phyloP scores from a whole-genome alignment of 768 basidiomycete genomes.

The Mycena polygramma region DNA sequence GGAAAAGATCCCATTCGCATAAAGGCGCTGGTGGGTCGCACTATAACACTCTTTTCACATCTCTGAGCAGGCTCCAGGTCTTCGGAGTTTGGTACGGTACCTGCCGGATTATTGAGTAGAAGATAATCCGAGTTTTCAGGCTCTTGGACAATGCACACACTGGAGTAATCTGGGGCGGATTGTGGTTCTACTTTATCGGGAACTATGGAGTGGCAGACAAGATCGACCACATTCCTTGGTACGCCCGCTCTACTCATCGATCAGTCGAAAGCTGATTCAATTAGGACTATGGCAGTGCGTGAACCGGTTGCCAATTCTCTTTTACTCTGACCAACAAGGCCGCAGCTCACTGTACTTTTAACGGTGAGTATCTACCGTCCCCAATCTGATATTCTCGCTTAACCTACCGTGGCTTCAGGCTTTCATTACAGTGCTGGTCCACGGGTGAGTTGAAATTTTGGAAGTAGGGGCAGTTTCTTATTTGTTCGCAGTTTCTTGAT shows the following conservation, averaged over 20 bases:
- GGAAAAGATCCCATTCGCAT: constrained; percentile 12
- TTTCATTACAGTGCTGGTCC: constrained; percentile 55
- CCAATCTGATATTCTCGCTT: not conserved
- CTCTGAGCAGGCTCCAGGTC: constrained; percentile 12
- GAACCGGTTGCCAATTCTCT: not conserved
- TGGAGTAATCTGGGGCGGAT: constrained; percentile 45
- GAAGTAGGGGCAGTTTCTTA: not conserved
- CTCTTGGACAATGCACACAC: constrained; percentile 49
- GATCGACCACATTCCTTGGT: constrained; percentile 49
- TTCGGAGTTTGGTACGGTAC: constrained; percentile 29
- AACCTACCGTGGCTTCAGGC: constrained; percentile 42
- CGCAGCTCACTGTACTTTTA: constrained; percentile 38
- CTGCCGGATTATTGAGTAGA: not conserved
- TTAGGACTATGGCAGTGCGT: constrained; percentile 29
- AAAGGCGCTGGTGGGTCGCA: constrained; percentile 15
- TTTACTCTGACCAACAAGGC: constrained; percentile 24
- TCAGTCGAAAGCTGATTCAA: not conserved
- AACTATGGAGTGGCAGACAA: constrained; percentile 43
- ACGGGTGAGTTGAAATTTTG: constrained; percentile 47
- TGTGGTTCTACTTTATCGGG: constrained; percentile 50
- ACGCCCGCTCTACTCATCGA: constrained; percentile 7
- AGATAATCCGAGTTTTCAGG: constrained; percentile 26
- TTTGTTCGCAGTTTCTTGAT: constrained; percentile 46
- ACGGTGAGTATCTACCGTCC: constrained; percentile 39
- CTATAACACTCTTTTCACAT: not conserved